These are phyloP conservation scores for Prunus dulcis DNA, from an alignment of 306 rosid species.

Conservation along the genomic window DNA sequence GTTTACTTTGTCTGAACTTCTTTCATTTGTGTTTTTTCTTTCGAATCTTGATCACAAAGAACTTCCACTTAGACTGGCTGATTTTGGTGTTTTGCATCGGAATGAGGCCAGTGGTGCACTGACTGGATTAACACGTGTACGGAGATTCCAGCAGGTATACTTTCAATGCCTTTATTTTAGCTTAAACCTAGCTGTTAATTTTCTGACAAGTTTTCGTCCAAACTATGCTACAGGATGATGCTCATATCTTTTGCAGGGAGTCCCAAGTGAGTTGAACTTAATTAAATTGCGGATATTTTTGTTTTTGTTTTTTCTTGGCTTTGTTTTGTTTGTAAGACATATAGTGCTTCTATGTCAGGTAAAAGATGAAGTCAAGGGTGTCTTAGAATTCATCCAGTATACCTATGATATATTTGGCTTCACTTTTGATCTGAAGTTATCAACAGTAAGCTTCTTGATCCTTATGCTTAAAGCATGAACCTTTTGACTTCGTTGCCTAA, in stretches of 20 bases:
- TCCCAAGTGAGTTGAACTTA: constrained; percentile 64
- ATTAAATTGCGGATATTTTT: background rate
- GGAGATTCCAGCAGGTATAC: constrained; percentile 96
- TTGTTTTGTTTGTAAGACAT: background rate
- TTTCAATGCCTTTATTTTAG: background rate
- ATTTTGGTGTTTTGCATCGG: constrained; percentile 96
- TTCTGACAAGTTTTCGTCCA: constrained; percentile 33
- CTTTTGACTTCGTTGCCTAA: background rate
- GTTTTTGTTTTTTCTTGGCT: background rate
- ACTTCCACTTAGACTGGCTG: constrained; percentile 96
- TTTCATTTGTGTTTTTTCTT: constrained; percentile 3
- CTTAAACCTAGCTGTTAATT: background rate
- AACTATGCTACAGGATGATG: constrained; percentile 72
- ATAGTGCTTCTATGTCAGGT: constrained; percentile 42
- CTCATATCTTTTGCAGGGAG: constrained; percentile 93
- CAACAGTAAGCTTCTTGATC: constrained; percentile 57
- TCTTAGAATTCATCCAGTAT: constrained; percentile 66
- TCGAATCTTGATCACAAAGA: constrained; percentile 40
- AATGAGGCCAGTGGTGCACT: constrained; percentile 99
- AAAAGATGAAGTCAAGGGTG: constrained; percentile 83
- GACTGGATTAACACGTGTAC: constrained; percentile 92
- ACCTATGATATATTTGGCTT: constrained; percentile 70
- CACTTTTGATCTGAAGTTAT: constrained; percentile 87
- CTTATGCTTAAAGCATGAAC: background rate
- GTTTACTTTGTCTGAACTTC: background rate